phyloP scores from a whole-genome alignment of 352 stramenopile genomes.

The Pythium dissotocum region DNA sequence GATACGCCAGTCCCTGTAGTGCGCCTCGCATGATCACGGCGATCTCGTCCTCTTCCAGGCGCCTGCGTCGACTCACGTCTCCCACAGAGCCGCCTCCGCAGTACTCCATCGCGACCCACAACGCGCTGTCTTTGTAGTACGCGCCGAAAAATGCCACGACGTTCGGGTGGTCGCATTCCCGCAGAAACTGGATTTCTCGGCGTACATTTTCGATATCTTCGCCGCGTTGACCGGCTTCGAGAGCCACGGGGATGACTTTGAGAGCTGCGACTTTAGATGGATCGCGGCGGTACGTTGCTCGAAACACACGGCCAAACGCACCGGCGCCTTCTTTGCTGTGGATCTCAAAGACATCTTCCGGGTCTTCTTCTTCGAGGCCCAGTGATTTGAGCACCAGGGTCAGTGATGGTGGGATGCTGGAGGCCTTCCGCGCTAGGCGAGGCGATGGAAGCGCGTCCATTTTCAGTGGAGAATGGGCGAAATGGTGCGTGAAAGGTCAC shows the following conservation, averaged over 20 bases:
- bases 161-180: constrained; percentile 74
- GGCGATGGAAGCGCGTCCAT: constrained; percentile 23
- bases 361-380: constrained; percentile 57
- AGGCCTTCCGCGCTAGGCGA: constrained; percentile 25
- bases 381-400: constrained; percentile 52
- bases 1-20: constrained; percentile 76
- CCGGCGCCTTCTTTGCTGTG: constrained; percentile 72
- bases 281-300: constrained; percentile 52
- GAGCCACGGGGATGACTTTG: constrained; percentile 71
- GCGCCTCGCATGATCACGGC: constrained; percentile 77
- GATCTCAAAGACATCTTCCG: constrained; percentile 70
- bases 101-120: constrained; percentile 91
- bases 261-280: constrained; percentile 47
- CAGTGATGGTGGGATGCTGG: constrained; percentile 18
- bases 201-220: constrained; percentile 74
- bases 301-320: constrained; percentile 70
- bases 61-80: constrained; percentile 55
- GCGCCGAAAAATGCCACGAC: constrained; percentile 76
- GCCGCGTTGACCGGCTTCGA: constrained; percentile 59
- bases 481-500: neutral
- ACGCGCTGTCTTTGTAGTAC: constrained; percentile 82
- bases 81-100: constrained; percentile 82
- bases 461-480: neutral
- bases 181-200: constrained; percentile 70
- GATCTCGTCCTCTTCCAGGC: constrained; percentile 70